Base-by-base conservation (phyloP, 1,139 yeast species). In the Magnusiomyces paraingens region DNA sequence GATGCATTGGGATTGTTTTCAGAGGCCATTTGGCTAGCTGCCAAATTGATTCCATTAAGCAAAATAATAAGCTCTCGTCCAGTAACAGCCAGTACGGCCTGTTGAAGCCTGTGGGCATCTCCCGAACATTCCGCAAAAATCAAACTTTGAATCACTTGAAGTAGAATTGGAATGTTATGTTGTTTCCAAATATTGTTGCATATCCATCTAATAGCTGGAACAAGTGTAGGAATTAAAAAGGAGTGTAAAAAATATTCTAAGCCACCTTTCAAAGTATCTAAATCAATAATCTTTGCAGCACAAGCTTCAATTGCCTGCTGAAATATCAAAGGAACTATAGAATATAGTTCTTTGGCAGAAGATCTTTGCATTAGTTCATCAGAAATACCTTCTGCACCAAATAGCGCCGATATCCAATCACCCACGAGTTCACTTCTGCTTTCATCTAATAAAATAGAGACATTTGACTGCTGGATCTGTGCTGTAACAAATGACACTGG, bases 351-450 rank as follows among this genome's bases (percentile, higher is more conserved):
- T 61, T 83, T 81, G 22, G 86, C 79, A 18, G 83, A 75, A 2
- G 88, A 80, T 3, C 82, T 73, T 60, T 83, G 80, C 64, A 90
- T 81, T 54, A 90, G 71, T 39, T 86, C 91, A 67, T 91, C 97
- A 0, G 95, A 83, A 45, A 91, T 80, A 1, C 96, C 96, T 53
- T 90, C 94, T 46, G 88, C 81, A 57, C 88, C 91, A 69, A 87
- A 90, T 49, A 91, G 69, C 1, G 94, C 93, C 45, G 79, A 74
- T 46, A 87, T 78, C 98, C 98, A 91, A 44, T 82, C 86, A 49
- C 80, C 81, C 36, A 87, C 69, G 12, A 84, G 73, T 42, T 74
- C 80, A 50, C 75, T 72, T 60, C 66, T 62, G 3, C 61, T 66
- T n/a, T 63, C 63, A 35, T 64, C 66, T 8, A 62, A 44, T 10